Percentiles rank a stretch among this genome's conserved stretches.
These are phyloP conservation scores for Aspergillus diversus DNA, from an alignment of 495 filamentous ascomycete species.

Conservation along the genomic window DNA sequence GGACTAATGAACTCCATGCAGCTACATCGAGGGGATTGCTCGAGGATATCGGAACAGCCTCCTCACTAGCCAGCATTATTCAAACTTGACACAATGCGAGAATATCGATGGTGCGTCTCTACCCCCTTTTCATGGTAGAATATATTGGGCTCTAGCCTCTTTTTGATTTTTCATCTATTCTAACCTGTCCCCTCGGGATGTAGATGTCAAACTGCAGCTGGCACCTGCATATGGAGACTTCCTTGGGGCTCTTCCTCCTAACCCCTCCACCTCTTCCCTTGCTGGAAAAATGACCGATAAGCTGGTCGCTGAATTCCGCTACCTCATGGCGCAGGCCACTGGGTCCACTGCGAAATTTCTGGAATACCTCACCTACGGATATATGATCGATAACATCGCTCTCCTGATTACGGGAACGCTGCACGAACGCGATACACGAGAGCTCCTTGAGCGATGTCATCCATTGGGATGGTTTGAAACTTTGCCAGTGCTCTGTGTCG, in stretches of 20 bases:
- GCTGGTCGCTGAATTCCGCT: slow-evolving; percentile 95
- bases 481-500: slow-evolving; percentile 95
- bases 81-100: slow-evolving; percentile 97
- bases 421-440: slow-evolving; percentile 95
- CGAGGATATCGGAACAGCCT: slow-evolving; percentile 95
- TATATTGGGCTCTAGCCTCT: slow-evolving; percentile 2
- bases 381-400: slow-evolving; percentile 99
- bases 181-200: slow-evolving; percentile 11
- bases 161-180: neutral
- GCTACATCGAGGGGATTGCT: slow-evolving; percentile 95
- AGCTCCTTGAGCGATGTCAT: slow-evolving; percentile 94
- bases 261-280: slow-evolving; percentile 93
- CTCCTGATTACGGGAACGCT: slow-evolving; percentile 97
- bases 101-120: slow-evolving; percentile 82
- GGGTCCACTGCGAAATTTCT: slow-evolving; percentile 92
- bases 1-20: slow-evolving; percentile 36
- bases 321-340: slow-evolving; percentile 87
- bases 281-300: slow-evolving; percentile 97
- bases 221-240: slow-evolving; percentile 97
- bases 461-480: slow-evolving; percentile 99
- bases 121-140: neutral
- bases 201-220: slow-evolving; percentile 97
- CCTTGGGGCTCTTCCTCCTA: slow-evolving; percentile 90
- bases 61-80: slow-evolving; percentile 88
- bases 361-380: slow-evolving; percentile 96